phyloP scores from a whole-genome alignment of 805 yeast species.

The Suhomyces sp. region DNA sequence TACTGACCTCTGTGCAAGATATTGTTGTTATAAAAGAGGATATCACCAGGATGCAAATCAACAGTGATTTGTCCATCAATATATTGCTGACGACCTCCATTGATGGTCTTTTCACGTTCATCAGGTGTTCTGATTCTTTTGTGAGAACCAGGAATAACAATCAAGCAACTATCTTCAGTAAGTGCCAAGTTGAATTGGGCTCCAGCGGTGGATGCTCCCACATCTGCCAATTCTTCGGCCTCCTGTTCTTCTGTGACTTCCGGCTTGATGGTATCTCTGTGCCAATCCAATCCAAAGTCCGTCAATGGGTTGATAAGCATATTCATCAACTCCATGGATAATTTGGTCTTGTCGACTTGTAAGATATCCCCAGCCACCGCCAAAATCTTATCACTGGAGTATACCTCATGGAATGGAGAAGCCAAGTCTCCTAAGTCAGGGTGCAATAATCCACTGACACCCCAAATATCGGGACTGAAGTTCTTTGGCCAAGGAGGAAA shows the following conservation, averaged over 20 bases:
- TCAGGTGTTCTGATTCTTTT: constrained; percentile 43
- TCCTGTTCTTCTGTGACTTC: constrained; percentile 48
- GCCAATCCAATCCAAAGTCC: constrained; percentile 56
- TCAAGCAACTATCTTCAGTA: constrained; percentile 45
- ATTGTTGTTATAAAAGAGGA: constrained; percentile 50
- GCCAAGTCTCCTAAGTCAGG: constrained; percentile 43
- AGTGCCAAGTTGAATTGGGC: constrained; percentile 53
- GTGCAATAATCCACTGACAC: constrained; percentile 46
- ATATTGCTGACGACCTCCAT: constrained; percentile 30
- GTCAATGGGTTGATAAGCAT: constrained; percentile 54
- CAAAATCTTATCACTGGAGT: constrained; percentile 39
- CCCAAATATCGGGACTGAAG: constrained; percentile 54
- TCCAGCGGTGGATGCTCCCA: constrained; percentile 43
- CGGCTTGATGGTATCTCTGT: constrained; percentile 50
- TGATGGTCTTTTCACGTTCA: constrained; percentile 42
- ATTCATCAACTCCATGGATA: constrained; percentile 50
- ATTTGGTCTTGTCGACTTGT: constrained; percentile 32
- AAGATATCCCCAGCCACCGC: constrained; percentile 43
- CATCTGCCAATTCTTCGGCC: constrained; percentile 32
- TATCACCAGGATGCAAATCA: constrained; percentile 47
- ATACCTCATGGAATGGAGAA: constrained; percentile 39
- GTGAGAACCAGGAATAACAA: constrained; percentile 50
- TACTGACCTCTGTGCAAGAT: constrained; percentile 50
- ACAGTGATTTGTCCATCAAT: constrained; percentile 43
- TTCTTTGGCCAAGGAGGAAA: constrained; percentile 59